A percentile compares a stretch with the other conserved stretches of the same genome.
Evolutionary conservation across 202 grass and related monocot species (phyloP).

Genomic region (Zoysia matrella): DNA sequence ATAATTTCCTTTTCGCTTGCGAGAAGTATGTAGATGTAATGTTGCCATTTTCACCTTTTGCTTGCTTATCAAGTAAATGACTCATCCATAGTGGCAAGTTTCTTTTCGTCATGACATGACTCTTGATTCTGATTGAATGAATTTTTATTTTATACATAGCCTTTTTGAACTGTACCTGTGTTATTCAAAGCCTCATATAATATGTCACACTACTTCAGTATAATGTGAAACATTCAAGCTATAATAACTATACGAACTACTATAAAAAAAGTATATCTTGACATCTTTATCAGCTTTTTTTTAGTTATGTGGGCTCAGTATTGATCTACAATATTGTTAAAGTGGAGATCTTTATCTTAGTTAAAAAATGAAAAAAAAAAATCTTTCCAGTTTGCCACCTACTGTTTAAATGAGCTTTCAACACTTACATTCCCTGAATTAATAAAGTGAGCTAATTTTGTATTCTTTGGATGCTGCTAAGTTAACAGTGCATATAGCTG

Average conservation of each 20-base stretch:
- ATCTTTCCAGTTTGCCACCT: background rate
- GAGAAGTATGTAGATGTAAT: background rate
- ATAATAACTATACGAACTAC: background rate
- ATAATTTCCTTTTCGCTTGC: background rate
- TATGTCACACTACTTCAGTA: background rate
- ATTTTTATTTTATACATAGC: background rate
- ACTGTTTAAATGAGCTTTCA: background rate
- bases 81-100: background rate
- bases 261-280: background rate
- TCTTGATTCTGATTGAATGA: constrained; percentile 10
- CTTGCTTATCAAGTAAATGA: constrained; percentile 9
- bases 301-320: constrained; percentile 4
- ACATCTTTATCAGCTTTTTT: background rate
- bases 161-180: background rate
- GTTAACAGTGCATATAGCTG: background rate
- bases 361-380: background rate
- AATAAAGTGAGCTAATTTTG: background rate
- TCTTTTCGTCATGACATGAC: background rate
- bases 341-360: background rate
- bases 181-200: background rate
- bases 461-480: constrained; percentile 9
- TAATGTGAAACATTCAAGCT: background rate
- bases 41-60: background rate
- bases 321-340: constrained; percentile 1
- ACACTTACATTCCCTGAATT: background rate